These are phyloP conservation scores for Apiosordaria backusii DNA, from an alignment of 495 filamentous ascomycete species.

Conservation along the genomic window DNA sequence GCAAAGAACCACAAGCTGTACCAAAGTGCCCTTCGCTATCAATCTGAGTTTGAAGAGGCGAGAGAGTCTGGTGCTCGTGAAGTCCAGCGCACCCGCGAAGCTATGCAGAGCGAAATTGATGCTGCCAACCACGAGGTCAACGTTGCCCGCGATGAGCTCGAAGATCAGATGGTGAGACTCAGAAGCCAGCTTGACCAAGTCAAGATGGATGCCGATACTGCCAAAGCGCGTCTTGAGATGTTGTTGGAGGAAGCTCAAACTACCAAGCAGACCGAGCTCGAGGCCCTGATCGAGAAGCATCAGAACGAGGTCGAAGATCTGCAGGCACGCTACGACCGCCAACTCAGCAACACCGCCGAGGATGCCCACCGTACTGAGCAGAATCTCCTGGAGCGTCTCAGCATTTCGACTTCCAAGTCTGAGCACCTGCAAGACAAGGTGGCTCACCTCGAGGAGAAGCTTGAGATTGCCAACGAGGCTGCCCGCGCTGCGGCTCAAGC, in stretches of 20 bases:
- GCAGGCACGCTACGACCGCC: conserved; percentile 67
- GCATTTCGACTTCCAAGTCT: conserved; percentile 72
- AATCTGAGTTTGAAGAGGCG: conserved; percentile 79
- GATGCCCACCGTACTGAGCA: conserved; percentile 67
- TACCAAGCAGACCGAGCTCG: conserved; percentile 59
- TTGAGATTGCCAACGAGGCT: conserved; percentile 86
- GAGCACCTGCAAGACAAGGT: conserved; percentile 79
- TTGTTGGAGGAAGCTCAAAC: conserved; percentile 70
- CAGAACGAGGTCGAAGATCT: conserved; percentile 67
- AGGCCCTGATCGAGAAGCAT: conserved; percentile 65
- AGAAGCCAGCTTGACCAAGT: conserved; percentile 67
- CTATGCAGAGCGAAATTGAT: conserved; percentile 78
- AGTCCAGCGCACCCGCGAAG: conserved; percentile 68
- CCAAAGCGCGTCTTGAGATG: conserved; percentile 68
- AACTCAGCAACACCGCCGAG: conserved; percentile 65
- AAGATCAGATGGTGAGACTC: conserved; percentile 64
- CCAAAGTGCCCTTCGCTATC: conserved; percentile 61
- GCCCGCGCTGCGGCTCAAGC: conserved; percentile 82
- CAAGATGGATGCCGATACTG: conserved; percentile 68
- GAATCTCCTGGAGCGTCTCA: conserved; percentile 65
- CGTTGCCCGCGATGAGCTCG: conserved; percentile 70
- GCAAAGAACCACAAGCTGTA: conserved; percentile 66
- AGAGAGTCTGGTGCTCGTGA: conserved; percentile 72
- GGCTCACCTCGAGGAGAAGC: conserved; percentile 73
- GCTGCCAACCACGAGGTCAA: conserved; percentile 79